A percentile compares a stretch with the other conserved stretches of the same genome.
phyloP scores from a whole-genome alignment of 768 basidiomycete genomes.

The Cyclocybe aegerita region DNA sequence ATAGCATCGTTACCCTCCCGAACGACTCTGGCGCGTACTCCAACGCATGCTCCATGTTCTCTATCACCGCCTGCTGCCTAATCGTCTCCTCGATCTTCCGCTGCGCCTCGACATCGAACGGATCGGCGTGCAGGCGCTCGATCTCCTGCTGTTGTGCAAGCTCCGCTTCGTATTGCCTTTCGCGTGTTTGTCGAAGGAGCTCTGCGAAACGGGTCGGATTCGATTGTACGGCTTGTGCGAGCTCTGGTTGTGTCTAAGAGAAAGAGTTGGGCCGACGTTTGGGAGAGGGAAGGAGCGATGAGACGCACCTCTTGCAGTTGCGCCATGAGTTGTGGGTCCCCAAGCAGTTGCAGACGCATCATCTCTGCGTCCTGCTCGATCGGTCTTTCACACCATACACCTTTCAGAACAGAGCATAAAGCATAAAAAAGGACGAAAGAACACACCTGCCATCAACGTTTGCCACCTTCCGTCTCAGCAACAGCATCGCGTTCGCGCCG shows the following conservation, averaged over 20 bases:
- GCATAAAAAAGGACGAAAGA: neutral
- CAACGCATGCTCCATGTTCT: constrained; percentile 92
- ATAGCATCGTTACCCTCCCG: constrained; percentile 95
- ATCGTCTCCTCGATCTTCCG: constrained; percentile 92
- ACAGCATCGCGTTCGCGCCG: constrained; percentile 60
- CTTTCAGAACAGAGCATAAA: neutral
- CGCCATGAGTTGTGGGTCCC: constrained; percentile 78
- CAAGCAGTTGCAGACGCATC: constrained; percentile 86
- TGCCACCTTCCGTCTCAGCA: constrained; percentile 62
- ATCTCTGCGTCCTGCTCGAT: constrained; percentile 84
- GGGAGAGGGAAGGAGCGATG: neutral
- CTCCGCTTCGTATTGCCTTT: constrained; percentile 54
- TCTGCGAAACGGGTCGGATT: constrained; percentile 76
- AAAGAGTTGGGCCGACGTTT: neutral
- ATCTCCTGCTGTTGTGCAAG: constrained; percentile 60
- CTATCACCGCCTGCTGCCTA: constrained; percentile 81
- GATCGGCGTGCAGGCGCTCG: constrained; percentile 76
- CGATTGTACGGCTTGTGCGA: constrained; percentile 67
- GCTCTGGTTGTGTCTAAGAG: constrained; percentile 76
- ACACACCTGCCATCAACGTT: constrained; percentile 41
- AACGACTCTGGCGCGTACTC: constrained; percentile 94
- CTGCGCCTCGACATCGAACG: constrained; percentile 92
- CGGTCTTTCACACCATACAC: constrained; percentile 37
- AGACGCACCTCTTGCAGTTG: constrained; percentile 64
- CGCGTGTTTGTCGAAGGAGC: constrained; percentile 62